Base-by-base conservation (phyloP, 2,329 filamentous ascomycete genomes). In the Knufia fluminis region DNA sequence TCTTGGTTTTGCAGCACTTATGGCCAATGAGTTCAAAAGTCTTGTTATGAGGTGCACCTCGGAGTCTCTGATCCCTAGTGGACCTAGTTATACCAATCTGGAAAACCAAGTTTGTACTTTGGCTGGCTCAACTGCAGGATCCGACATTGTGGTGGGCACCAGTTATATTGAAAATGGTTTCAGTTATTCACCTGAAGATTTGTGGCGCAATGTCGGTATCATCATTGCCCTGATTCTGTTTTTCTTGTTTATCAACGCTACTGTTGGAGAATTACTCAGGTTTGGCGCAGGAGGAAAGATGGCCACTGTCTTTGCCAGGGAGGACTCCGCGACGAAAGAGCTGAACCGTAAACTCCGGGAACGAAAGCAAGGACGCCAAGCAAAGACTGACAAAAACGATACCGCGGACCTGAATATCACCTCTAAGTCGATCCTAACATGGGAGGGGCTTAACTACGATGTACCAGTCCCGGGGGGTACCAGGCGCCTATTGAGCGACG, bases 1-100 rank as follows among this genome's bases (percentile, higher is more conserved):
- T 40, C 74, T 92, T 1, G 79, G 81, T 0, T 94, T 95, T 62
- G 77, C 82, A 9, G 72, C 80, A 1, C 66, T 95, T 66, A 92
- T 94, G 86, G 79, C 86, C 59, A 95, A 94, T 60, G 89, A 95
- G 61, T 94, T 95, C 60, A 74, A 75, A 31, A 69, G 77, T 9
- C 71, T 86, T 36, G 74, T 82, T 23, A 71, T 94, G 62, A 80
- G 76, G 0, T 95, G 89, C 60, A 78, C 77, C 0, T 71, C 72
- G 1, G 73, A 77, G 39, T 86, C 80, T 0, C 69, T 94, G 3
- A 73, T 94, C 17, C 88, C 88, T 0, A 77, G 72, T 2, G 88
- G 87, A 0, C 72, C 78, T 1, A 78, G 75, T 1, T 94, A 94
- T 59, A 71, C 68, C 51, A 75, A 90, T 52, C 80, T 89, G 60